Conservation (phyloP, 164 flowering plant species). For the Dillenia turbinata region DNA sequence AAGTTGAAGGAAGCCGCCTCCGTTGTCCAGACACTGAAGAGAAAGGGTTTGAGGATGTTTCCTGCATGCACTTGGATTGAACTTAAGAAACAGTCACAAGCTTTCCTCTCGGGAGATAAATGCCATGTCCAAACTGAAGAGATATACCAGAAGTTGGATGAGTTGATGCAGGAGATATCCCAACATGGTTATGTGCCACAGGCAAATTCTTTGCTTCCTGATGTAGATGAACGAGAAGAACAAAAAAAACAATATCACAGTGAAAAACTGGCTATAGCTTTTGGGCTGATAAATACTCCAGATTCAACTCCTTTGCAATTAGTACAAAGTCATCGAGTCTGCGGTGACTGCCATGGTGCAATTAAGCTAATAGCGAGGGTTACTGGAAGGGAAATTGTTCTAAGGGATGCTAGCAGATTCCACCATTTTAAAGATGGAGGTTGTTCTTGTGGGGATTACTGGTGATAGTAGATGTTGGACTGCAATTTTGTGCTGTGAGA, state of each 20-base stretch:
- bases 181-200: constrained; percentile 50
- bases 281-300: constrained; percentile 55
- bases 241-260: constrained; percentile 44
- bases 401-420: constrained; percentile 76
- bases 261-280: constrained; percentile 75
- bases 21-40: constrained; percentile 48
- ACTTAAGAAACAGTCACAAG: constrained; percentile 43
- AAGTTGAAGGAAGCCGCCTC: constrained; percentile 57
- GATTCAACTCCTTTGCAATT: constrained; percentile 51
- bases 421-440: constrained; percentile 75
- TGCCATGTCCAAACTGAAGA: constrained; percentile 39
- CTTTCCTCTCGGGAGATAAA: constrained; percentile 60
- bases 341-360: constrained; percentile 63
- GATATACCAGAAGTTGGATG: constrained; percentile 45
- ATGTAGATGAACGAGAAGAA: constrained; percentile 69
- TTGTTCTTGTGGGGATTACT: constrained; percentile 81
- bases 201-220: constrained; percentile 55
- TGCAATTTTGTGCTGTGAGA: too few species aligned
- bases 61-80: constrained; percentile 83
- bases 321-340: constrained; percentile 73
- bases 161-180: constrained; percentile 49
- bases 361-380: constrained; percentile 57
- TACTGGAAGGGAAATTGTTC: constrained; percentile 47
- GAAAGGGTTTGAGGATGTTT: constrained; percentile 59
- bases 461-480: constrained; percentile 35